A percentile compares a stretch with the other conserved stretches of the same genome.
Evolutionary conservation across 1,284 basidiomycete species (phyloP).

Genomic region (Tilletiopsis washingtonensis): DNA sequence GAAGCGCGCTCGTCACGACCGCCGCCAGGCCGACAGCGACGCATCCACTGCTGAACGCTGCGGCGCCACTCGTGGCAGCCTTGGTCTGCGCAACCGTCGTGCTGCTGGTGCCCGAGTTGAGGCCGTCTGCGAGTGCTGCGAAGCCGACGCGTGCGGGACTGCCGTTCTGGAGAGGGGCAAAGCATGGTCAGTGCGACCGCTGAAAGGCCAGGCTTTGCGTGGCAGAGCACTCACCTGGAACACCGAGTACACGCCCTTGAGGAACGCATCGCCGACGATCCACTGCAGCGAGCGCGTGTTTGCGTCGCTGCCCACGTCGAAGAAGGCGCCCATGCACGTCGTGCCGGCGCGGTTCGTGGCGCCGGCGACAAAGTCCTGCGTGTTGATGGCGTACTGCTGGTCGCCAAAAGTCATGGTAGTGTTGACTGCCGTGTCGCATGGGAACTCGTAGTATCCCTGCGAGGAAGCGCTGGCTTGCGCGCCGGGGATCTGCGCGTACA

Average conservation of each 20-base stretch:
- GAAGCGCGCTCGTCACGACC: no score
- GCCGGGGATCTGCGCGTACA: constrained; percentile 33
- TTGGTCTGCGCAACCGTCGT: constrained; percentile 11
- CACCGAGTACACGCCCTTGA: constrained; percentile 38
- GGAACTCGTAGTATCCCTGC: constrained; percentile 36
- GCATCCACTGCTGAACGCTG: no score
- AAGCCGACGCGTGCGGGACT: no score
- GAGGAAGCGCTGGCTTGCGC: constrained; percentile 9
- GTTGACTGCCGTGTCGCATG: constrained; percentile 19
- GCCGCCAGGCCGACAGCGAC: no score
- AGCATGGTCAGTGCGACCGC: no score
- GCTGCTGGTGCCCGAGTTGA: constrained; percentile 19
- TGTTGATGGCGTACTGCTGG: constrained; percentile 23
- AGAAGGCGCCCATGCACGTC: constrained; percentile 36
- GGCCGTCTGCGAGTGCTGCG: constrained; percentile 26
- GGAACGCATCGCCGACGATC: constrained; percentile 39
- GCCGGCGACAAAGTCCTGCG: constrained; percentile 19
- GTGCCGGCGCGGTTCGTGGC: constrained; percentile 11
- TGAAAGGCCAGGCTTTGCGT: no score
- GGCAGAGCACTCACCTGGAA: constrained; percentile 15
- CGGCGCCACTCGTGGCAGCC: no score
- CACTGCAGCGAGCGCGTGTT: constrained; percentile 20
- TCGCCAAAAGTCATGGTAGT: constrained; percentile 31
- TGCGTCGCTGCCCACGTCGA: constrained; percentile 17
- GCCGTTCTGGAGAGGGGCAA: no score